Evolutionary conservation across 306 rosid genomes (phyloP).

Genomic region (Citrullus amarus): DNA sequence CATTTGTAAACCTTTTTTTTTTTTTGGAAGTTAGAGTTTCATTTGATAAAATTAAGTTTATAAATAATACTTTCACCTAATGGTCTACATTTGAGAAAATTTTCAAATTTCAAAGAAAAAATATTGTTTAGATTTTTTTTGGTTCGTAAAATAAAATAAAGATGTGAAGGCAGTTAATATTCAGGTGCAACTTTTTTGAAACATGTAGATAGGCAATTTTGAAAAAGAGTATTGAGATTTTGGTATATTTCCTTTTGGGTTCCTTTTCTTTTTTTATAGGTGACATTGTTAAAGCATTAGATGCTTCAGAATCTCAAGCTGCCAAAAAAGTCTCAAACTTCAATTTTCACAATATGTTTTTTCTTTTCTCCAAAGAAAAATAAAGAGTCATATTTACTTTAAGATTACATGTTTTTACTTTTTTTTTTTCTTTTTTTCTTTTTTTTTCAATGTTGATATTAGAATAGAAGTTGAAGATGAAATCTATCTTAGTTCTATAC

Average conservation of each 20-base stretch:
- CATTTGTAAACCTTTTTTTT: too few species aligned
- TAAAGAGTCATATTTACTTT: not conserved
- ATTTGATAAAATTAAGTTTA: too few species aligned
- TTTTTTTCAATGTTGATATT: not conserved
- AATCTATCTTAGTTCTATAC: not conserved
- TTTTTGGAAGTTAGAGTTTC: too few species aligned
- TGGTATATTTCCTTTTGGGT: not conserved
- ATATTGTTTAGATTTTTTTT: too few species aligned
- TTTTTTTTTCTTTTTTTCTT: not conserved
- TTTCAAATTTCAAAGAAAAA: too few species aligned
- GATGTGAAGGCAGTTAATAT: not conserved
- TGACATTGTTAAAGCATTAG: not conserved
- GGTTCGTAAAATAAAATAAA: not conserved
- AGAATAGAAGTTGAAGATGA: not conserved
- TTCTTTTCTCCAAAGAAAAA: not conserved
- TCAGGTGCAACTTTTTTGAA: not conserved
- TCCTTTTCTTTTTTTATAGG: not conserved
- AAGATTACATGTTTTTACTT: not conserved
- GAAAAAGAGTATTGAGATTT: not conserved
- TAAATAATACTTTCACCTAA: too few species aligned
- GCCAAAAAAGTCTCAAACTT: not conserved
- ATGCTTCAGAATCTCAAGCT: not conserved
- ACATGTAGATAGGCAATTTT: not conserved
- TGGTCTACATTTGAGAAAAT: too few species aligned
- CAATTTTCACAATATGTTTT: not conserved